Conservation (phyloP, 805 yeast genomes). For the Candida loeiensis region DNA sequence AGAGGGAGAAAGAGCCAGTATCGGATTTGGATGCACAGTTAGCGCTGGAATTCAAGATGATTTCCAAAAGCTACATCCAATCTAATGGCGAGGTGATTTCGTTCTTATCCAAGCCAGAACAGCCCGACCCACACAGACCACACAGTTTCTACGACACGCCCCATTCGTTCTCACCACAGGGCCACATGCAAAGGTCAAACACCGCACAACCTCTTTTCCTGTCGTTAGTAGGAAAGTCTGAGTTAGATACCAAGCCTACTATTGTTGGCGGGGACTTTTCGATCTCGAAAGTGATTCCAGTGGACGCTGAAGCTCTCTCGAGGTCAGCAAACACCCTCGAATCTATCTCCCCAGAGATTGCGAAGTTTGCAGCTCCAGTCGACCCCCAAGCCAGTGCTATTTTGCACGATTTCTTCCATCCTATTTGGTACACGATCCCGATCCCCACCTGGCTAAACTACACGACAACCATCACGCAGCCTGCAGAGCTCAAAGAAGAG, state of each 20-base stretch:
- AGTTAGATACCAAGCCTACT: conserved; percentile 70
- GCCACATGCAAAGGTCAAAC: conserved; percentile 23
- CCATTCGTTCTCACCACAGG: conserved; percentile 1
- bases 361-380: conserved; percentile 32
- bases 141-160: conserved; percentile 9
- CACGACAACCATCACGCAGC: conserved; percentile 18
- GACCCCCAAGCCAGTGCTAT: conserved; percentile 31
- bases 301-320: conserved; percentile 17
- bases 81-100: conserved; percentile 60
- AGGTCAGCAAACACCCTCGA: conserved; percentile 26
- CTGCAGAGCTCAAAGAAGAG: conserved; percentile 10
- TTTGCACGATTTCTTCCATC: conserved; percentile 41
- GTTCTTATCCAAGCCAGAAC: conserved; percentile 30
- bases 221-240: conserved; percentile 64
- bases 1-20: conserved; percentile 15
- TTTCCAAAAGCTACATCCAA: conserved; percentile 48
- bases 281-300: conserved; percentile 65
- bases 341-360: conserved; percentile 26
- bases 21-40: conserved; percentile 43
- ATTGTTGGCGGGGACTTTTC: conserved; percentile 64
- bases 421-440: conserved; percentile 43
- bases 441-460: conserved; percentile 43
- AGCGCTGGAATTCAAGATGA: conserved; percentile 56
- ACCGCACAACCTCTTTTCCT: conserved; percentile 77
- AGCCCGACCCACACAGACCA: conserved; percentile 21